A percentile compares a stretch with the other conserved stretches of the same genome.
Evolutionary conservation across 768 basidiomycete species (phyloP).

Genomic region (Naganishia kalamii): DNA sequence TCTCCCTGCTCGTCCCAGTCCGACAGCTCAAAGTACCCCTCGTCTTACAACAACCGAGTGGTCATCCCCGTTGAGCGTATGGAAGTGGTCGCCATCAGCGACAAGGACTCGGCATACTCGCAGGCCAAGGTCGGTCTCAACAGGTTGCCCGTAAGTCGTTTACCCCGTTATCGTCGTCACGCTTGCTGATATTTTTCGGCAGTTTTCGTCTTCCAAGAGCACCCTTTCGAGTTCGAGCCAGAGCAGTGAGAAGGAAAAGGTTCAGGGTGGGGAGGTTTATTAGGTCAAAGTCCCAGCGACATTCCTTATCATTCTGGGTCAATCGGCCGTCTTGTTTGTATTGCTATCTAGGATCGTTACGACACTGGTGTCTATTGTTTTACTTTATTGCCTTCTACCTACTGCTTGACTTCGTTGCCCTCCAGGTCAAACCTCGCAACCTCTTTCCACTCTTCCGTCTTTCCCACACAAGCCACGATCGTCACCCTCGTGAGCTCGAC

Average conservation of each 20-base stretch:
- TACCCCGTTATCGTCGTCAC: not conserved
- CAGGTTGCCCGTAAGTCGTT: constrained; percentile 4
- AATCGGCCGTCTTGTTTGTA: not conserved
- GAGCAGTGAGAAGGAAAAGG: not conserved
- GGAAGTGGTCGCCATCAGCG: not conserved
- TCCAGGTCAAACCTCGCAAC: constrained; percentile 15
- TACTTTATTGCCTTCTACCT: not conserved
- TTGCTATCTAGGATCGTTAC: no score
- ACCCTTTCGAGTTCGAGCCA: not conserved
- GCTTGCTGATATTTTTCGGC: not conserved
- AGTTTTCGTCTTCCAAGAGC: not conserved
- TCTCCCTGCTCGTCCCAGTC: not conserved
- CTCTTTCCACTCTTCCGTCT: constrained; percentile 9
- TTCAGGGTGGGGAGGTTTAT: not conserved
- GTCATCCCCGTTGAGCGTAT: constrained; percentile 8
- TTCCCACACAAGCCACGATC: not conserved
- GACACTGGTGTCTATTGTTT: no score
- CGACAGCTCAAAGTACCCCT: not conserved
- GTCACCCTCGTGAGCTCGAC: constrained; percentile 11
- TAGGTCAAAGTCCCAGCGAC: not conserved
- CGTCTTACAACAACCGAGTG: not conserved
- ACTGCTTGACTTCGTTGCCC: constrained; percentile 3
- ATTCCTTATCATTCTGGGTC: no score
- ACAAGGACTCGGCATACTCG: constrained; percentile 4
- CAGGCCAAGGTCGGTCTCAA: not conserved